Evolutionary conservation across 2,329 filamentous ascomycete genomes (phyloP), one percentile per base, ranked within the genome.

Genomic region (Aspergillus arachidicola): DNA sequence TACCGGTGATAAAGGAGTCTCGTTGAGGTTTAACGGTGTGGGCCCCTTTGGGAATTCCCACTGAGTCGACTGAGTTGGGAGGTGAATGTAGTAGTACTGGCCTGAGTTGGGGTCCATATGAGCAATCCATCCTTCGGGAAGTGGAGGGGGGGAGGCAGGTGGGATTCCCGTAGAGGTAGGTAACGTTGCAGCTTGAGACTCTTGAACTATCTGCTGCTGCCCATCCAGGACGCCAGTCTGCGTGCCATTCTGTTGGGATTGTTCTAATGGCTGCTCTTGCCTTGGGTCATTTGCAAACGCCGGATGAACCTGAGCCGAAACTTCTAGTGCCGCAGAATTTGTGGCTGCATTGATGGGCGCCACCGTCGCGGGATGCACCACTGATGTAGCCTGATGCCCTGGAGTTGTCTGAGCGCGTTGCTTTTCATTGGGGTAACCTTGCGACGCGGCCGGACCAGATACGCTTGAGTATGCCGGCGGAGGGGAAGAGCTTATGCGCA

Each of bases 41-140:
- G 94, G 94, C 0, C 94, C 94, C 79, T 97, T 98, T 32, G 95
- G 95, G 69, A 98, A 98, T 73, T 99, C 95, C 95, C 95, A 99
- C 75, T 99, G 95, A 0, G 95, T 99, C 3, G 94, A 93, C 75
- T 98, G 95, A 0, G 92, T 94, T 1, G 94, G 91, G 34, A 99
- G 85, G 76, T 99, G 95, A 64, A 99, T 99, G 74, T 99, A 99
- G 78, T 99, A 99, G 79, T 98, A 99, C 75, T 98, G 94, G 1
- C 95, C 95, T 2, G 94, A 98, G 74, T 91, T 97, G 69, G 93
- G 91, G 75, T 99, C 95, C 5, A 98, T 84, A 76, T 98, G 95
- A 23, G 95, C 93, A 73, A 99, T 98, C 95, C 95, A 99, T 38
- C 95, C 95, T 80, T 99, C 95, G 6, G 95, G 95, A 19, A 99